Evolutionary conservation across 192 early-diverging fungal genomes (phyloP), one percentile per base, ranked within the genome.

Genomic region (Spinellus fusiger): DNA sequence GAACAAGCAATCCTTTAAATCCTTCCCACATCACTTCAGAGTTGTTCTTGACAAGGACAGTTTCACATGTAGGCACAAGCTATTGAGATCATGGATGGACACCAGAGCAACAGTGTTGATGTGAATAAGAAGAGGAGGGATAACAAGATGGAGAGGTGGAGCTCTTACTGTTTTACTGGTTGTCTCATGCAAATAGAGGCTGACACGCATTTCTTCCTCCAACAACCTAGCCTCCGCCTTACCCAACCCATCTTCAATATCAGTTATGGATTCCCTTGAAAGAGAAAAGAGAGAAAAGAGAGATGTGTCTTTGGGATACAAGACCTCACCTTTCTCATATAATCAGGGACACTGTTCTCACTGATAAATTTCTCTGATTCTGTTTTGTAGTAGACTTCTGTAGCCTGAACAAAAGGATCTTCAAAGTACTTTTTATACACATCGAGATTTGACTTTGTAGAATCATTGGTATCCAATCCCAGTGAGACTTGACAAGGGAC

Each of bases 371-470:
- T 87, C 73, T 95, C 92, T 49, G 86, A 87, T 70, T 95, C 94
- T 49, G 84, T 82, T 66, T 84, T 85, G 71, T 98, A 98, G 79
- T 93, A 97, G 22, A 83, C 76, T 66, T 87, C 83, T 0, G 89
- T 94, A 40, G 86, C 84, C 53, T 76, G 75, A 53, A 85, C 80
- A 67, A 98, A 97, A 7, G 89, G 89, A 46, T 69, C 76, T 70
- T 97, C 86, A 65, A 96, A 98, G 75, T 88, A 89, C 48, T 82
- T 75, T 59, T 88, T 84, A 64, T 98, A 98, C 3, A 96, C 86
- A 48, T 88, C 93, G 69, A 95, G 80, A 23, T 86, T 93, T 1
- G 87, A 82, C 68, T 87, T 89, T 10, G 81, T 81, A 0, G 86
- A 74, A 51, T 91, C 91, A 40, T 82, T 86, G 44, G 90, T 88